These are phyloP conservation scores for Parmelia sp. DNA, from an alignment of 495 filamentous ascomycete species.

Conservation along the genomic window DNA sequence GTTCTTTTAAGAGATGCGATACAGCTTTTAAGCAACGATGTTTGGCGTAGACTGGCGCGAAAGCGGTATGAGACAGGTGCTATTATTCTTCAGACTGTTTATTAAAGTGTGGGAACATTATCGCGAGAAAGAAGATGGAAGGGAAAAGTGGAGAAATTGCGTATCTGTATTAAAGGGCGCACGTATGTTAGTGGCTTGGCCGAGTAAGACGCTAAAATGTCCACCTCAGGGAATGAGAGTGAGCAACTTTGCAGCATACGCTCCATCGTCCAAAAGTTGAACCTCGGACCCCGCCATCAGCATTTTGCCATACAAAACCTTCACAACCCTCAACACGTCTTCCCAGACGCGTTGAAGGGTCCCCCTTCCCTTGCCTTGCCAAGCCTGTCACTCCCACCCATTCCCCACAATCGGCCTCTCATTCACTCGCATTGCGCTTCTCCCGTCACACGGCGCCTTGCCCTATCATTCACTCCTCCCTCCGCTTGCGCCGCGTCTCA, in stretches of 20 bases:
- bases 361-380: constrained; percentile 4
- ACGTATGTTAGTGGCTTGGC: constrained; percentile 1
- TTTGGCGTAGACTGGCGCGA: not conserved
- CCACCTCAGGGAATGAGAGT: not conserved
- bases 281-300: constrained; percentile 22
- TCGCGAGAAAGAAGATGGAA: not conserved
- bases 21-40: not conserved
- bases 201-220: not conserved
- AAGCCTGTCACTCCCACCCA: not conserved
- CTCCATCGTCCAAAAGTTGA: constrained; percentile 15
- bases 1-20: not conserved
- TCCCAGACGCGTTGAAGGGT: constrained; percentile 24
- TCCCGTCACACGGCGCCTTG: constrained; percentile 12
- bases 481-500: constrained; percentile 21
- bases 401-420: not conserved
- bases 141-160: not conserved
- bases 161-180: not conserved
- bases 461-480: constrained; percentile 19
- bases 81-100: not conserved
- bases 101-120: not conserved
- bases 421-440: constrained; percentile 7
- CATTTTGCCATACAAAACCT: constrained; percentile 13
- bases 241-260: constrained; percentile 14
- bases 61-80: not conserved
- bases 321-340: constrained; percentile 26